These are phyloP conservation scores for Picochlorum sp. DNA, from an alignment of 139 green algal genomes.

Conservation along the genomic window DNA sequence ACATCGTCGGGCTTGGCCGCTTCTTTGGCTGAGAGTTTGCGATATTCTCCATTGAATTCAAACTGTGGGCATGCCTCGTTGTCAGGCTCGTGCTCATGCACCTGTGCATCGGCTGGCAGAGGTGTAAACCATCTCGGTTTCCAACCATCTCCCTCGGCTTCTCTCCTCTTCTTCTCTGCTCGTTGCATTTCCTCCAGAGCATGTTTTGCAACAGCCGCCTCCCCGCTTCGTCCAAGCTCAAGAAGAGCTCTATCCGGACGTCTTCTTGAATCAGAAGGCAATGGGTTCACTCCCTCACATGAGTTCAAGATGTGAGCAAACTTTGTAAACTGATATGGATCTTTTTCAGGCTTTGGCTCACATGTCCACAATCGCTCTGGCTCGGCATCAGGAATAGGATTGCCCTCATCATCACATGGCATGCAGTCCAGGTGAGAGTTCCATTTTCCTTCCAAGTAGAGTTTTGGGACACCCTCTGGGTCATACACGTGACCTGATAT, in stretches of 20 bases:
- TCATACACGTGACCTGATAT: slow-evolving; percentile 17
- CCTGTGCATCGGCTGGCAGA: slow-evolving; percentile 23
- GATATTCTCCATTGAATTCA: slow-evolving; percentile 47
- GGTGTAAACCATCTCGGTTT: slow-evolving; percentile 61
- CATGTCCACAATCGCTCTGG: slow-evolving; percentile 65
- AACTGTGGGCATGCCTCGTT: slow-evolving; percentile 55
- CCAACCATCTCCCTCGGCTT: slow-evolving; percentile 42
- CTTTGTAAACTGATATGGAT: slow-evolving; percentile 84
- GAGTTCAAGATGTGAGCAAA: slow-evolving; percentile 80
- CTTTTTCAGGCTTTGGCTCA: slow-evolving; percentile 56
- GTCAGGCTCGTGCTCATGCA: slow-evolving; percentile 38
- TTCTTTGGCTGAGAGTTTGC: slow-evolving; percentile 10
- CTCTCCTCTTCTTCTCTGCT: slow-evolving; percentile 49
- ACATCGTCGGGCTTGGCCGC: slow-evolving; percentile 27
- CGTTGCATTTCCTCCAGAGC: slow-evolving; percentile 71
- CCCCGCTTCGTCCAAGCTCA: slow-evolving; percentile 41
- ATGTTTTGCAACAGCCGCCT: slow-evolving; percentile 61
- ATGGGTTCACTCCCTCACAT: slow-evolving; percentile 41
- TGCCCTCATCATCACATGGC: slow-evolving; percentile 61
- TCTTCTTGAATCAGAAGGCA: slow-evolving; percentile 70
- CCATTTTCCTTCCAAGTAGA: slow-evolving; percentile 76
- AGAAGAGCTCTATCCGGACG: slow-evolving; percentile 50
- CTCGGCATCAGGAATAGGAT: slow-evolving; percentile 36
- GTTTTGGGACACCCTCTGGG: neutral
- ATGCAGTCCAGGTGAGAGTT: slow-evolving; percentile 61